Evolutionary conservation across 495 filamentous ascomycete species (phyloP).

Genomic region (Podospora anserina): DNA sequence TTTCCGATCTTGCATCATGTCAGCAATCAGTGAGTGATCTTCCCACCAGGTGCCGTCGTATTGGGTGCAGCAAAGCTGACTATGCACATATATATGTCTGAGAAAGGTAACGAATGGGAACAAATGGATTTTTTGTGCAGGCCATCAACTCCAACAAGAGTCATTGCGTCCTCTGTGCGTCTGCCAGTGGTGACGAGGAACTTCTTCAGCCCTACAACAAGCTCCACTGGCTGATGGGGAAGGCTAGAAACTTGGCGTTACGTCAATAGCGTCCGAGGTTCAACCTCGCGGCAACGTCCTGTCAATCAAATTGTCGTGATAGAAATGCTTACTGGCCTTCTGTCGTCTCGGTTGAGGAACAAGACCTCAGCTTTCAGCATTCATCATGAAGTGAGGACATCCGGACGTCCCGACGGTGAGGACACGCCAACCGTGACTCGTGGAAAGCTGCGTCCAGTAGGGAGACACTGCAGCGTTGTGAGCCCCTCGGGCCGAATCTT

Average conservation of each 20-base stretch:
- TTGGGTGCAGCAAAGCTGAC: not conserved
- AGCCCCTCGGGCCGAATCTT: not conserved
- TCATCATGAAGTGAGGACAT: not conserved
- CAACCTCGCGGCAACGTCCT: not conserved
- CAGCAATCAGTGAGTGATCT: not conserved
- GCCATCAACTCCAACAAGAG: not conserved
- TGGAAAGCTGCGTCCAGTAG: not conserved
- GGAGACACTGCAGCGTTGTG: not conserved
- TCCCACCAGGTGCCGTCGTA: not conserved
- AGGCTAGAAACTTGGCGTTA: slow-evolving; percentile 3
- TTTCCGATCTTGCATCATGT: not conserved
- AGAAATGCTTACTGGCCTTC: not conserved
- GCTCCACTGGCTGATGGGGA: not conserved
- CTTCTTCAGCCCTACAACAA: not conserved
- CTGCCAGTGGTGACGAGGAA: not conserved
- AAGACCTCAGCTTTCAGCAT: not conserved
- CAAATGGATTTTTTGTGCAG: not conserved
- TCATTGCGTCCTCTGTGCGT: too few species aligned
- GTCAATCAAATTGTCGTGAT: not conserved
- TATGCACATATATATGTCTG: not conserved
- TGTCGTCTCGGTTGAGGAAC: not conserved
- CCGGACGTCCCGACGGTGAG: slow-evolving; percentile 3
- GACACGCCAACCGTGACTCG: not conserved
- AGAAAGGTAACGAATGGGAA: not conserved
- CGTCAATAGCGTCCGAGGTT: not conserved